A percentile compares a stretch with the other conserved stretches of the same genome.
Evolutionary conservation across 169 alveolate genomes (phyloP).

Genomic region (Besnoitia besnoiti): DNA sequence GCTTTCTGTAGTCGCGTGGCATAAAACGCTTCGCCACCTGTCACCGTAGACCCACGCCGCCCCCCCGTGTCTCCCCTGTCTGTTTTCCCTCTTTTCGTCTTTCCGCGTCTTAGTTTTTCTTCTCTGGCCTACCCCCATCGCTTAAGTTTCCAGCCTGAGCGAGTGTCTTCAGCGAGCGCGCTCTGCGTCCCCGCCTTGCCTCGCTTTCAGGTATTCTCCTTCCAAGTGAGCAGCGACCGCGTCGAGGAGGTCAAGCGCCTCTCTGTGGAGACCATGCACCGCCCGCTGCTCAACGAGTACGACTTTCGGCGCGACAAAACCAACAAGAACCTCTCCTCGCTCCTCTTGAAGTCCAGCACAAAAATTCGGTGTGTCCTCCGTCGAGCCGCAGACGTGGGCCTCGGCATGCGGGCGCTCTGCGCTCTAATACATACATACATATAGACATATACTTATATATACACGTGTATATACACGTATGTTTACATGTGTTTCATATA

Average conservation of each 20-base stretch:
- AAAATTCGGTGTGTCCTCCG: constrained; percentile 85
- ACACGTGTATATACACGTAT: background rate
- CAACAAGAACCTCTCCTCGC: constrained; percentile 87
- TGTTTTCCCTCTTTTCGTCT: background rate
- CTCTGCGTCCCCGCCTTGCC: constrained; percentile 5
- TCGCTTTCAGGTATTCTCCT: constrained; percentile 79
- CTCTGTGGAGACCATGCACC: constrained; percentile 87
- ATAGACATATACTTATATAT: background rate
- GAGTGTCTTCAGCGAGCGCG: background rate
- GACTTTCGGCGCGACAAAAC: constrained; percentile 93
- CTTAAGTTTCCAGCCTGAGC: background rate
- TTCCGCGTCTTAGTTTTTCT: background rate
- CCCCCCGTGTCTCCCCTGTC: background rate
- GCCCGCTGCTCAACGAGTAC: constrained; percentile 97
- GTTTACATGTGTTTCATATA: too few relatives aligned
- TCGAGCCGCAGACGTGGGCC: background rate
- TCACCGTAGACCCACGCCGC: too few relatives aligned
- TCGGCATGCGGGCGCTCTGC: background rate
- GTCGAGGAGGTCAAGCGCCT: constrained; percentile 89
- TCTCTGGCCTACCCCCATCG: background rate
- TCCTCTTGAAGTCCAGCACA: constrained; percentile 88
- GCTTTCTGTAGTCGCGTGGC: too few relatives aligned
- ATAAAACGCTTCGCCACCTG: too few relatives aligned
- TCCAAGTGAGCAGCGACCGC: constrained; percentile 88
- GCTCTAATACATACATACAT: background rate